Evolutionary conservation across 108 stramenopile species (phyloP).

Genomic region (Skeletonema costatum): DNA sequence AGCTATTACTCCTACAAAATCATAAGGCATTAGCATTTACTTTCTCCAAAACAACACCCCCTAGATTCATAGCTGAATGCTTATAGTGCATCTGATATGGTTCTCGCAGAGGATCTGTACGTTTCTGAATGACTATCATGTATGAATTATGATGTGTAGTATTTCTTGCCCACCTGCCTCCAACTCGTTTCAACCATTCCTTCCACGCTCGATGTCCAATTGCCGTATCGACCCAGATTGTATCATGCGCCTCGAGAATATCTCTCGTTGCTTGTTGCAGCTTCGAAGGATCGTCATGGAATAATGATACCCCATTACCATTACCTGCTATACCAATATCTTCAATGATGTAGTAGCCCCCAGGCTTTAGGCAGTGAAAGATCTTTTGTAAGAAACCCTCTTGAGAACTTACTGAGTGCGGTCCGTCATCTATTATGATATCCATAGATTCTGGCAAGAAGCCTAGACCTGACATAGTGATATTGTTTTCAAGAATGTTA

Average conservation of each 20-base stretch:
- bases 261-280: neutral
- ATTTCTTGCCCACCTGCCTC: slow-evolving; percentile 11
- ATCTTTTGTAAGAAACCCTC: slow-evolving; percentile 19
- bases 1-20: no score
- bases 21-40: neutral
- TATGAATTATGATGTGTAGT: slow-evolving; percentile 25
- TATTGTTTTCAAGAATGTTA: slow-evolving; percentile 1
- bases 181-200: slow-evolving; percentile 11
- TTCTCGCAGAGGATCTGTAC: slow-evolving; percentile 2
- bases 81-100: slow-evolving; percentile 11
- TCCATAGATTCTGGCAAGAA: slow-evolving; percentile 30
- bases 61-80: slow-evolving; percentile 1
- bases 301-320: neutral
- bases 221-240: slow-evolving; percentile 24
- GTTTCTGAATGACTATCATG: slow-evolving; percentile 22
- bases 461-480: neutral
- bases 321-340: slow-evolving; percentile 16
- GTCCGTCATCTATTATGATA: slow-evolving; percentile 33
- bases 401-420: slow-evolving; percentile 10
- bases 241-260: slow-evolving; percentile 22
- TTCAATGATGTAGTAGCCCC: slow-evolving; percentile 32
- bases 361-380: slow-evolving; percentile 27
- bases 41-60: neutral
- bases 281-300: slow-evolving; percentile 18
- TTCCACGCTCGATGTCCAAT: slow-evolving; percentile 27